Conservation (phyloP, 768 basidiomycete species). For the Suillus hirtellus region DNA sequence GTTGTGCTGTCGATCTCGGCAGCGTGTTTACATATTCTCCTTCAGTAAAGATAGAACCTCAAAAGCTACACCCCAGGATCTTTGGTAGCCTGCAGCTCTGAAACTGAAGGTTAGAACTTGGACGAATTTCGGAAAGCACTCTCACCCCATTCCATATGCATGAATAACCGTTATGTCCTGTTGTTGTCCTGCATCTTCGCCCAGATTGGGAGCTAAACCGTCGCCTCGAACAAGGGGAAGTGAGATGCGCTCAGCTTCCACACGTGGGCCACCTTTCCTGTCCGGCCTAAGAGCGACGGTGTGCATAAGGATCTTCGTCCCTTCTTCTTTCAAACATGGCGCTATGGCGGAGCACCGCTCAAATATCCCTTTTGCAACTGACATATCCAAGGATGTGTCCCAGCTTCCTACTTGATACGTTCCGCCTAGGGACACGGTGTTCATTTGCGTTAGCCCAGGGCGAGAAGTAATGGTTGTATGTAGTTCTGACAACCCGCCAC, state of each 20-base stretch:
- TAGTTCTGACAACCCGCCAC: constrained; percentile 16
- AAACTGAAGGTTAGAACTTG: constrained; percentile 17
- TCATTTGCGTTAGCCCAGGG: constrained; percentile 42
- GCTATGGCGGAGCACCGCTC: constrained; percentile 41
- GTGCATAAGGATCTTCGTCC: constrained; percentile 48
- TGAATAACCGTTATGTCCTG: constrained; percentile 45
- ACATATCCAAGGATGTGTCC: constrained; percentile 49
- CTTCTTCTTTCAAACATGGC: constrained; percentile 33
- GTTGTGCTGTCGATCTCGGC: background rate
- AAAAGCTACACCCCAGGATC: constrained; percentile 45
- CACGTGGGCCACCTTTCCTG: constrained; percentile 54
- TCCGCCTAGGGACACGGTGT: constrained; percentile 56
- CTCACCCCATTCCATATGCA: constrained; percentile 62
- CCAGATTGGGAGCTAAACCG: constrained; percentile 2
- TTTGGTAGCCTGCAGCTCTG: constrained; percentile 41
- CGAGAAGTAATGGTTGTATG: constrained; percentile 65
- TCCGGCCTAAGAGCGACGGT: constrained; percentile 62
- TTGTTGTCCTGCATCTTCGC: constrained; percentile 18
- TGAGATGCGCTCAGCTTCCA: constrained; percentile 48
- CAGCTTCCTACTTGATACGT: constrained; percentile 51
- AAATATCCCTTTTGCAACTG: constrained; percentile 46
- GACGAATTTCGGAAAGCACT: background rate
- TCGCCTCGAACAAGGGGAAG: constrained; percentile 32
- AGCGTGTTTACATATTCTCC: background rate
- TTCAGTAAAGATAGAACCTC: constrained; percentile 35